phyloP scores from a whole-genome alignment of 2,329 filamentous ascomycete genomes.

The Claviceps paspali region DNA sequence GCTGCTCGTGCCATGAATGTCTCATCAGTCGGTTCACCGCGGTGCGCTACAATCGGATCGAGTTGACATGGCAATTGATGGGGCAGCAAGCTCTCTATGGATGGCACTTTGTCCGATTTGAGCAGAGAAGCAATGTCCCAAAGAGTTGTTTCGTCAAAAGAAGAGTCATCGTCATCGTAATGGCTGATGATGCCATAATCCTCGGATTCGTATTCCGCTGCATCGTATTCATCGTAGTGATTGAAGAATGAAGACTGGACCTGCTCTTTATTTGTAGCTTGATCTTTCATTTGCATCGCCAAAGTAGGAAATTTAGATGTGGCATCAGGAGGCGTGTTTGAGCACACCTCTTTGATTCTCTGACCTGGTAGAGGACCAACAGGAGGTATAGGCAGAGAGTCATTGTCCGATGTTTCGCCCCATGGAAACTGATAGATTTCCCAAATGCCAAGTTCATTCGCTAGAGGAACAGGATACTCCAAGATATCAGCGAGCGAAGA shows the following conservation, averaged over 20 bases:
- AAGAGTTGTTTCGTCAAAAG: slow-evolving; percentile 45
- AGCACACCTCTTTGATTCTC: slow-evolving; percentile 30
- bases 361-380: slow-evolving; percentile 12
- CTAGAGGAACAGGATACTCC: slow-evolving; percentile 44
- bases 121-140: slow-evolving; percentile 50
- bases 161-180: slow-evolving; percentile 19
- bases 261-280: slow-evolving; percentile 23
- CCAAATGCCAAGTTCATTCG: slow-evolving; percentile 41
- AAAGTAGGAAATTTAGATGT: slow-evolving; percentile 3
- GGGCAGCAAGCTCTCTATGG: slow-evolving; percentile 34
- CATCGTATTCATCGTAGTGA: slow-evolving; percentile 40
- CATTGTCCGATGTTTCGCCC: slow-evolving; percentile 46
- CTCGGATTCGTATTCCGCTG: slow-evolving; percentile 8
- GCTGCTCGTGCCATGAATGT: not conserved
- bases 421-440: slow-evolving; percentile 53
- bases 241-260: slow-evolving; percentile 40
- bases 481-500: slow-evolving; percentile 47
- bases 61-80: slow-evolving; percentile 10
- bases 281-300: slow-evolving; percentile 4
- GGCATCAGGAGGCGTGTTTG: slow-evolving; percentile 26
- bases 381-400: slow-evolving; percentile 16
- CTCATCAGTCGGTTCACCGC: not conserved
- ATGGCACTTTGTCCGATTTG: slow-evolving; percentile 34
- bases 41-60: not conserved
- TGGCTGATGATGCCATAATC: slow-evolving; percentile 14